phyloP scores from a whole-genome alignment of 805 yeast species.

The Saccharomycopsis sp. region DNA sequence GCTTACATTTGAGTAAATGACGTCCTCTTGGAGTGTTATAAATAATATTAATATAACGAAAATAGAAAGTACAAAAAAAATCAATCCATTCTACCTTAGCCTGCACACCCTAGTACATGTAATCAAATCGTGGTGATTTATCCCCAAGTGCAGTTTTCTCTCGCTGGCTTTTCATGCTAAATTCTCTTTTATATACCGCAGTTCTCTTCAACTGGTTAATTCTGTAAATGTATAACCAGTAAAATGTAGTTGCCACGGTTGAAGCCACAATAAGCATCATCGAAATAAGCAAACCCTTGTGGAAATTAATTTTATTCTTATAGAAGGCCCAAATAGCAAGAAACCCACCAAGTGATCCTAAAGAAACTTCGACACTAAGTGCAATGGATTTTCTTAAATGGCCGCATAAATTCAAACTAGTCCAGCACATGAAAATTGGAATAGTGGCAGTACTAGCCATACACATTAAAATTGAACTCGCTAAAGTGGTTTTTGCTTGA shows the following conservation, averaged over 20 bases:
- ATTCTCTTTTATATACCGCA: conserved; percentile 6
- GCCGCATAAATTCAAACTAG: conserved; percentile 27
- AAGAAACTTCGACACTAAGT: conserved; percentile 41
- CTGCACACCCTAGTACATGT: conserved; percentile 30
- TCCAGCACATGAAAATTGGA: conserved; percentile 22
- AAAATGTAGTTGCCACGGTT: neutral
- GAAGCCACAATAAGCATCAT: no score
- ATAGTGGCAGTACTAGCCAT: no score
- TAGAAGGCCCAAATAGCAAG: conserved; percentile 42
- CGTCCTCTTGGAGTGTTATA: no score
- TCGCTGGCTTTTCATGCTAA: conserved; percentile 17
- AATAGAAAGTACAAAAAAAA: no score
- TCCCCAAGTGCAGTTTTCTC: conserved; percentile 32
- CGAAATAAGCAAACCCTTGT: neutral
- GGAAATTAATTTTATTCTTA: neutral
- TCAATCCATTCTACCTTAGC: no score
- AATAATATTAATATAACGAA: no score
- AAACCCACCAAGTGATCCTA: conserved; percentile 49
- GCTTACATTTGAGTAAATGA: no score
- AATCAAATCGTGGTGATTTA: conserved; percentile 31
- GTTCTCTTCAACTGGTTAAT: conserved; percentile 24
- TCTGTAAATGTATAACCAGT: neutral
- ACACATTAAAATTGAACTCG: no score
- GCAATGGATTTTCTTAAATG: conserved; percentile 41
- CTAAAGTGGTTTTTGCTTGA: no score